Base-by-base conservation (phyloP, 1,284 basidiomycete species). In the Kalmanozyma brasiliensis region DNA sequence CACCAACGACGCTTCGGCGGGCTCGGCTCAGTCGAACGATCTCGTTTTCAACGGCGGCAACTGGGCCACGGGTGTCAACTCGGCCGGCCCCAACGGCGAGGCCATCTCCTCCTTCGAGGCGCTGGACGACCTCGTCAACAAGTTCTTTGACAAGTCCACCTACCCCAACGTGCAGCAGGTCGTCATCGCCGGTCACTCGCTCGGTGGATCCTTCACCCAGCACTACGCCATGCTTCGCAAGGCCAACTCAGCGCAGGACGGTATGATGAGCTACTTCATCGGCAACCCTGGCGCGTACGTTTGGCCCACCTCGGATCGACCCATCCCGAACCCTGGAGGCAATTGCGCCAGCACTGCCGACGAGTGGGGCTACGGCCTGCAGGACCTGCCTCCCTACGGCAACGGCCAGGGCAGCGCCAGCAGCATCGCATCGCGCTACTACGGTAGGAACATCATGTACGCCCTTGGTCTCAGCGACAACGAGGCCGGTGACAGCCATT, bases 191-290 rank as follows among this genome's bases (percentile, higher is more conserved):
- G 79, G 79, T 3, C 79, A 81, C 47, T 77, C 74, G 11, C 52
- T 80, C 19, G 79, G 79, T 4, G 76, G 62, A 0, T 58, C 66
- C 8, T 51, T 78, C 37, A 55, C 62, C 4, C 78, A 79, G 43
- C 72, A 76, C 35, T 80, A 81, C 20, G 74, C 79, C 19, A 73
- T 81, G 64, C 46, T 77, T 4, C 56, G 76, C 26, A 71, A 76
- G 43, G 11, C 53, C 7, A 64, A 65, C 37, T 5, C 47, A 4
- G 38, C 65, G 14, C 53, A 74, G 24, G 72, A 76, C 19, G 41
- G 40, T 26, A 63, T 49, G 44, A 38, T 77, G n/a, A 49, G 49
- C 42, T 79, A 61, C 57, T 74, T 69, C 52, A 52, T 76, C 37
- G 75, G 75, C 42, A 76, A 79, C 34, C 75, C 75, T 0, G 77